These are phyloP conservation scores for Phycomyces blakesleeanus DNA, from an alignment of 192 early-diverging fungal genomes.

Conservation along the genomic window DNA sequence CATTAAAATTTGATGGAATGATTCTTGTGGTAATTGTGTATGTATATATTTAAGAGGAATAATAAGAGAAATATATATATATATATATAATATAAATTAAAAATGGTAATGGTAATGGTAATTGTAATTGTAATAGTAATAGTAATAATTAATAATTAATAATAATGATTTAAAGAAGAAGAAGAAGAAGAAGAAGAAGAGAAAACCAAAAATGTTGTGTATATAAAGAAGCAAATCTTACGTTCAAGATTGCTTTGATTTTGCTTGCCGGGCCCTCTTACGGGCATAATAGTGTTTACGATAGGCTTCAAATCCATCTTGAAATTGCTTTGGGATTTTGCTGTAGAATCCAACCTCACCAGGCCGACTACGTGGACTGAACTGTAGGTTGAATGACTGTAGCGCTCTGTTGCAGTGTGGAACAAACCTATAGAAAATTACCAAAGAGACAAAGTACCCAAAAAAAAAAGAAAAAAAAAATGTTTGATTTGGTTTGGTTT, in stretches of 20 bases:
- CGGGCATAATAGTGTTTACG: conserved; percentile 44
- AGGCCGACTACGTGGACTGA: conserved; percentile 39
- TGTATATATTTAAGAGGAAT: too few relatives aligned
- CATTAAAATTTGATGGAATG: neutral
- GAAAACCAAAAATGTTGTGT: neutral
- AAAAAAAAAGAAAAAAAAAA: too few relatives aligned
- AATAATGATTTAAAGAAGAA: too few relatives aligned
- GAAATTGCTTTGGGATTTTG: conserved; percentile 51
- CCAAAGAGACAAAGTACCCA: too few relatives aligned
- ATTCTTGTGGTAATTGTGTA: too few relatives aligned
- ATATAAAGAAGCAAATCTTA: neutral
- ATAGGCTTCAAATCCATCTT: conserved; percentile 51
- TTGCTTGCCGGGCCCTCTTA: conserved; percentile 39
- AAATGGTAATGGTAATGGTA: too few relatives aligned
- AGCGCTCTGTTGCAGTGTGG: conserved; percentile 56
- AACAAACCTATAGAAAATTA: too few relatives aligned
- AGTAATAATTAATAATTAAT: too few relatives aligned
- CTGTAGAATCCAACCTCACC: conserved; percentile 47
- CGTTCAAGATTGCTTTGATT: conserved; percentile 9
- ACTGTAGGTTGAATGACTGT: conserved; percentile 54
- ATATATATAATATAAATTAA: too few relatives aligned
- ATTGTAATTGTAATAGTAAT: neutral
- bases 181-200: too few relatives aligned
- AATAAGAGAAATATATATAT: too few relatives aligned
- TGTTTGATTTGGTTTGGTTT: too few relatives aligned